Base-by-base conservation (phyloP, 371 early-diverging fungal species). In the Apophysomyces elegans region DNA sequence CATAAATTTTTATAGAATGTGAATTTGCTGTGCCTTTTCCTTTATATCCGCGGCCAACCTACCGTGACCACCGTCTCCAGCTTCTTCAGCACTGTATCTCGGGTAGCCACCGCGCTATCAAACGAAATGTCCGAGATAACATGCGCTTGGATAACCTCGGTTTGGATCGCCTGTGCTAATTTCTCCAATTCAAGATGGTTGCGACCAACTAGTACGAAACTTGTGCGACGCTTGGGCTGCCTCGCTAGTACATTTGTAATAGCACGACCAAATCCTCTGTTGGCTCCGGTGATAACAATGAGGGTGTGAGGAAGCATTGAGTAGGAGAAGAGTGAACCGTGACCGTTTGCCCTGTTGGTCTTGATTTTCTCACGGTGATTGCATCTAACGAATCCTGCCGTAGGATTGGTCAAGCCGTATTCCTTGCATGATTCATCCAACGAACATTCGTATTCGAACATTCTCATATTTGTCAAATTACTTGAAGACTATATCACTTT, bases 251-350 rank as follows among this genome's bases (percentile, higher is more conserved):
- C 70, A 47, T 61, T 70, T n/a, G 88, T 91, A 63, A 92, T 77
- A 26, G 84, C 79, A 38, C 76, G 80, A 4, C 96, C 96, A 64
- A 93, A 93, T 0, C 94, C 95, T 21, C 90, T 83, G 68, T 88
- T 89, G 12, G 94, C 95, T 21, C 96, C 96, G 14, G 94, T 93
- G 65, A 96, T 81, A 61, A 93, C 75, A 59, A 84, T 80, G 6
- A 91, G 76, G 47, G 82, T 67, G 50, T 78, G 72, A 37, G 54
- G 54, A 21, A 50, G 54, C 54, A 50, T 50, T 8, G 41, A 13
- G 13, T 11, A 41, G 41, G 41, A 8, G 32, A 26, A 26, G 41
- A 8, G 41, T 13, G 8, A 13, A 13, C 41, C 41, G 41, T 41
- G 41, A 41, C 41, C 41, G 41, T 41, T 13, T 13, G 41, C 41